Conservation (phyloP, 2,329 filamentous ascomycete species). For the Microdochium trichocladiopsis region DNA sequence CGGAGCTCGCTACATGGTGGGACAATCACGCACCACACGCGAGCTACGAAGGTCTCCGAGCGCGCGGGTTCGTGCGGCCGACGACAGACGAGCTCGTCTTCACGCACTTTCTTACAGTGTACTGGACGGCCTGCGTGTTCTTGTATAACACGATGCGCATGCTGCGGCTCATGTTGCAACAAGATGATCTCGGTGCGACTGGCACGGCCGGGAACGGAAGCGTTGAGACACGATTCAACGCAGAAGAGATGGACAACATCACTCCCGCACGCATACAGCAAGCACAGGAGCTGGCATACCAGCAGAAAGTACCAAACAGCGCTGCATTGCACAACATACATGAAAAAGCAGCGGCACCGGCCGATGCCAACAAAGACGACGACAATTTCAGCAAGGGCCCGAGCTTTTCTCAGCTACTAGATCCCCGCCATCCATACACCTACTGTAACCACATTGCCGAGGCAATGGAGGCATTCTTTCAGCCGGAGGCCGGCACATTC, state of each 20-base stretch:
- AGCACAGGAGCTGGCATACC: not conserved
- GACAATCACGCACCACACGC: slow-evolving; percentile 1
- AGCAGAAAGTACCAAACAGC: too few species aligned
- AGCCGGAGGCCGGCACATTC: slow-evolving; percentile 6
- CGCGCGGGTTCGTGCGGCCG: slow-evolving; percentile 1
- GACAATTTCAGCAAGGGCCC: not conserved
- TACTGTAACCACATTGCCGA: slow-evolving; percentile 9
- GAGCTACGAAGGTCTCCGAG: slow-evolving; percentile 2
- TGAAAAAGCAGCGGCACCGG: not conserved
- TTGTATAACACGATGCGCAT: slow-evolving; percentile 4
- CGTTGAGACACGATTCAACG: not conserved
- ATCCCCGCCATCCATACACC: slow-evolving; percentile 3
- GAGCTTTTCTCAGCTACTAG: not conserved
- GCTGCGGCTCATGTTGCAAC: slow-evolving; percentile 2
- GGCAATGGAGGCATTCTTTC: slow-evolving; percentile 7
- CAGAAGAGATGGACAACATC: not conserved
- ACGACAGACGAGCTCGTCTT: slow-evolving; percentile 6
- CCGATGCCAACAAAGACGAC: not conserved
- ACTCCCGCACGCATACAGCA: not conserved
- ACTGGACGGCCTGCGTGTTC: slow-evolving; percentile 6
- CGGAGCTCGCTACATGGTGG: slow-evolving; percentile 5
- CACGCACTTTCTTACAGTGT: slow-evolving; percentile 4
- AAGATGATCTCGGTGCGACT: not conserved
- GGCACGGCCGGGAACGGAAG: too few species aligned
- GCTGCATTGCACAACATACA: not conserved